phyloP scores from a whole-genome alignment of 129 eudicot genomes.

The Helichrysum umbraculigerum region DNA sequence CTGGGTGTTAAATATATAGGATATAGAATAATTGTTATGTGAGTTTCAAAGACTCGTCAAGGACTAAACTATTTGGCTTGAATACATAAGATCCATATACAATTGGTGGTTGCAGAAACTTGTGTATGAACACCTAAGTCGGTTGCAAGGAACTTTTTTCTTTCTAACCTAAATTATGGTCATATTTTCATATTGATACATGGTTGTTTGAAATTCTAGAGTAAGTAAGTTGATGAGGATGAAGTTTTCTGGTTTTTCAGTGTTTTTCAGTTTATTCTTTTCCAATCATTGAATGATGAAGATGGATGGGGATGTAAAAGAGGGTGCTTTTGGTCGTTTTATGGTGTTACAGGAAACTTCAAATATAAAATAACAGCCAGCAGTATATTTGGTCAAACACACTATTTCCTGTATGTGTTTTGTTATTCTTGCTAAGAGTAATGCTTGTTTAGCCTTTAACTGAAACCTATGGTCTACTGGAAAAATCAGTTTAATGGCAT shows the following conservation, averaged over 20 bases:
- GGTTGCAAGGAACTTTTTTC: not conserved
- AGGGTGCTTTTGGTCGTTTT: not conserved
- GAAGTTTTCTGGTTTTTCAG: not conserved
- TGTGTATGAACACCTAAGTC: not conserved
- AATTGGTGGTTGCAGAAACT: not conserved
- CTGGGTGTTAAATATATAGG: not conserved
- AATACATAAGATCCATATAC: not conserved
- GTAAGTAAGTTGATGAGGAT: not conserved
- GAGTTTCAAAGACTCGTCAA: not conserved
- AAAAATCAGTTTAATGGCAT: not conserved
- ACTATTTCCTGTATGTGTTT: not conserved
- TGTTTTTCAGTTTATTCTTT: not conserved
- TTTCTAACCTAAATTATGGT: not conserved
- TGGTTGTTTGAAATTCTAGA: not conserved
- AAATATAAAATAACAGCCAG: not conserved
- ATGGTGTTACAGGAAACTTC: not conserved
- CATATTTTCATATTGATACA: not conserved
- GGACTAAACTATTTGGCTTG: not conserved
- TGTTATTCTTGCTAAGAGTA: not conserved
- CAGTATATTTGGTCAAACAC: not conserved
- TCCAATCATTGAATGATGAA: not conserved
- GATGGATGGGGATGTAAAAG: not conserved
- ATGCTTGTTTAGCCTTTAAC: not conserved
- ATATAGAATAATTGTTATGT: not conserved
- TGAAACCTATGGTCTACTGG: not conserved